Conservation (phyloP, 257 asterid species). For the Gentiana dahurica region DNA sequence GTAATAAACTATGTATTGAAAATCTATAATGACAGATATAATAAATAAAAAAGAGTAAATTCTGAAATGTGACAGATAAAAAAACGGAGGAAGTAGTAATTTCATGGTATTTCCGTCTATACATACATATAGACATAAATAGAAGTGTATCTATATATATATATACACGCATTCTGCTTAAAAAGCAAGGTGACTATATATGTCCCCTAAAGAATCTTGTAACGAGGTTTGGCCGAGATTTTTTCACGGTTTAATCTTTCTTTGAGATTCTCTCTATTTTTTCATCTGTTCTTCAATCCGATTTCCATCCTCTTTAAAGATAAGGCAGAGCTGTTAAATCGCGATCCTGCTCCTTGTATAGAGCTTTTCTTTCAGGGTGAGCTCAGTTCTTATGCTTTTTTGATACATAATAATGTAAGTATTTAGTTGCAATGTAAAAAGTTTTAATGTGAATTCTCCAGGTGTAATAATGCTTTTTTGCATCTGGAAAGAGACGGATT, state of each 20-base stretch:
- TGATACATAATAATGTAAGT: background rate
- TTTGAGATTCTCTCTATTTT: background rate
- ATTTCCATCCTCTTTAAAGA: background rate
- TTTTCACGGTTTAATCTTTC: background rate
- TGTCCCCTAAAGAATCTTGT: slow-evolving; percentile 8
- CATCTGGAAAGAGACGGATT: too few species aligned
- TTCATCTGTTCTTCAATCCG: background rate
- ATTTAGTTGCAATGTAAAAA: background rate
- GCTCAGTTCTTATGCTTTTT: background rate
- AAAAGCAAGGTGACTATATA: background rate
- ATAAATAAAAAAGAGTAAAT: too few species aligned
- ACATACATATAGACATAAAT: background rate
- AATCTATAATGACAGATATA: too few species aligned
- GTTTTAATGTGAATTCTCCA: too few species aligned
- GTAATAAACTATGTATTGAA: too few species aligned
- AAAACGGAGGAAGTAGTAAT: too few species aligned
- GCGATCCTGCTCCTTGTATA: slow-evolving; percentile 24
- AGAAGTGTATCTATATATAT: too few species aligned
- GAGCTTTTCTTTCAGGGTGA: slow-evolving; percentile 12
- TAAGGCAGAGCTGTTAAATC: slow-evolving; percentile 3
- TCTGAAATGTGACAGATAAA: too few species aligned
- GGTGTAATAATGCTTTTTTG: too few species aligned
- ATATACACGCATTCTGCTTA: background rate
- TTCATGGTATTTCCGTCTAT: background rate
- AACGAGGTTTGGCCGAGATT: slow-evolving; percentile 12